A percentile compares a stretch with the other conserved stretches of the same genome.
Conservation (phyloP, 768 basidiomycete genomes). For the Mycena crocata region DNA sequence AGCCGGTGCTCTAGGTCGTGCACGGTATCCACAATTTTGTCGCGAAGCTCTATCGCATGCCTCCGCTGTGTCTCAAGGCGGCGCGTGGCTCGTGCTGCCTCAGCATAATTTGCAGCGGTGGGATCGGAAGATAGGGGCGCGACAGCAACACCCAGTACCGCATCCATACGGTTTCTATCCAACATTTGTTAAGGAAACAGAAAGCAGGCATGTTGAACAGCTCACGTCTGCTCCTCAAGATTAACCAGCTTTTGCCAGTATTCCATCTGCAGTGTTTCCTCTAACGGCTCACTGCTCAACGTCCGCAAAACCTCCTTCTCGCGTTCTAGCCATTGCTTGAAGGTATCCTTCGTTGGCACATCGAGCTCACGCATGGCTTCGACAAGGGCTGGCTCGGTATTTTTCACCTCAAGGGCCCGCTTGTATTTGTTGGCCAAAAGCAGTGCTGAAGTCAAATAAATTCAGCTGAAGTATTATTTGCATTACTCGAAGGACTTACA, state of each 20-base stretch:
- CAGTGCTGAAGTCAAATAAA: not conserved
- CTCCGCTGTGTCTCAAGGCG: too few relatives aligned
- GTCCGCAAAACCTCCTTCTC: not conserved
- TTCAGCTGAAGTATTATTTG: not conserved
- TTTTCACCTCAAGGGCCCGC: conserved; percentile 2
- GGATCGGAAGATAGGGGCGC: not conserved
- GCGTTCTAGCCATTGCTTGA: conserved; percentile 3
- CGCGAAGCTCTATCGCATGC: not conserved
- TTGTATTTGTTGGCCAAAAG: conserved; percentile 7
- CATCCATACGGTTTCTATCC: not conserved
- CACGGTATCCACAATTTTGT: not conserved
- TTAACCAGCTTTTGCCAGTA: conserved; percentile 5
- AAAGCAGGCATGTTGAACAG: conserved; percentile 6
- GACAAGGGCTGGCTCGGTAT: not conserved
- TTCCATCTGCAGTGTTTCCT: conserved; percentile 19
- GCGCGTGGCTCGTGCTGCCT: not conserved
- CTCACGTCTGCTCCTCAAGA: not conserved
- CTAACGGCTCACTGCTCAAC: conserved; percentile 1
- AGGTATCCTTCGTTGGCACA: not conserved
- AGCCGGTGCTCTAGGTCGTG: conserved; percentile 19
- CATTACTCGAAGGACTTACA: not conserved
- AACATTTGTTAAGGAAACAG: too few relatives aligned
- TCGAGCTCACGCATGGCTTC: conserved; percentile 1
- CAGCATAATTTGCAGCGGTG: not conserved
- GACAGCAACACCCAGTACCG: not conserved